A percentile compares a stretch with the other conserved stretches of the same genome.
Evolutionary conservation across 2,329 filamentous ascomycete genomes (phyloP).

Genomic region (Metarhizium robertsii): DNA sequence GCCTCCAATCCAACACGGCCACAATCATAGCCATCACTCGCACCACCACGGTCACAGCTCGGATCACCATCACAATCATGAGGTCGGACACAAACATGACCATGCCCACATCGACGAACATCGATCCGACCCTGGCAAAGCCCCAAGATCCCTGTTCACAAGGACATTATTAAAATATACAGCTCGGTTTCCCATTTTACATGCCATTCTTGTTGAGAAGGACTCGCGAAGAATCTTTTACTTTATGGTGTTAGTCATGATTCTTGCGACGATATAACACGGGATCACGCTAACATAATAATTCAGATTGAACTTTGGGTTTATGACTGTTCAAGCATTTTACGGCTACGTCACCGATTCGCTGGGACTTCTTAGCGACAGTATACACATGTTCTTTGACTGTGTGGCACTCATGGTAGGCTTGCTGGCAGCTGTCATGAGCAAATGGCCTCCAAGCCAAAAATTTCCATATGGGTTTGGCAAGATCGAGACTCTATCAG

Average conservation of each 20-base stretch:
- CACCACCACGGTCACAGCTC: constrained; percentile 17
- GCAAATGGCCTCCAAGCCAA: constrained; percentile 88
- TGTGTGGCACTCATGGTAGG: constrained; percentile 88
- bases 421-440: constrained; percentile 84
- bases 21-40: constrained; percentile 17
- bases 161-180: constrained; percentile 61
- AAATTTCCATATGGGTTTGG: constrained; percentile 92
- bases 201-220: constrained; percentile 80
- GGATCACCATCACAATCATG: constrained; percentile 13
- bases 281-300: neutral
- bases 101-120: constrained; percentile 17
- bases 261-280: neutral
- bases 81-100: constrained; percentile 16
- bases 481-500: constrained; percentile 92
- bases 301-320: constrained; percentile 75
- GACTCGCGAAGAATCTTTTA: constrained; percentile 95
- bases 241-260: constrained; percentile 68
- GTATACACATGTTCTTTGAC: constrained; percentile 99
- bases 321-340: constrained; percentile 90
- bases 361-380: constrained; percentile 89
- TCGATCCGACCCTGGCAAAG: constrained; percentile 26
- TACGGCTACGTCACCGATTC: constrained; percentile 94
- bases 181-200: constrained; percentile 64
- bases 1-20: constrained; percentile 9
- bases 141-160: constrained; percentile 59